Conservation (phyloP, 1,139 yeast species). For the Sugiyamaella pinicola region DNA sequence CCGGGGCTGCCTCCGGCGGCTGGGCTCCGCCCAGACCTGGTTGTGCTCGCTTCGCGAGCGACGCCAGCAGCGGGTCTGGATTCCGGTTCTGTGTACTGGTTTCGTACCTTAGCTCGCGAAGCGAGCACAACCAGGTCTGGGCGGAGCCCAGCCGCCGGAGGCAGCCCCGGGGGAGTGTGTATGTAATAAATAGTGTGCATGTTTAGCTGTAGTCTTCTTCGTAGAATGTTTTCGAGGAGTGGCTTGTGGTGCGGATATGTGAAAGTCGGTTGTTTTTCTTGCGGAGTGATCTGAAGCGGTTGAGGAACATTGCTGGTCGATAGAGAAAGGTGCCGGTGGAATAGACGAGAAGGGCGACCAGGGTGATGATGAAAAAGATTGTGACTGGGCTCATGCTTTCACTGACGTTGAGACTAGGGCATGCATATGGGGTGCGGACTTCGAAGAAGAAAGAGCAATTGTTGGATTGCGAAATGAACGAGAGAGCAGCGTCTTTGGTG, state of each 20-base stretch:
- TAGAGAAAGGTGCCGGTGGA: constrained; percentile 28
- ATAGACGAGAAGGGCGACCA: constrained; percentile 44
- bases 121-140: constrained; percentile 4
- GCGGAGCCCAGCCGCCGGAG: constrained; percentile 14
- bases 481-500: constrained; percentile 59
- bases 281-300: constrained; percentile 16
- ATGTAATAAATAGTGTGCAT: constrained; percentile 1
- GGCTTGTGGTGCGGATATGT: not conserved
- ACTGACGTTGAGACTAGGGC: constrained; percentile 70
- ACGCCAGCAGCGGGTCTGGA: too few species aligned
- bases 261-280: not conserved
- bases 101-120: too few species aligned
- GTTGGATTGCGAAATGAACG: constrained; percentile 69
- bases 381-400: constrained; percentile 37
- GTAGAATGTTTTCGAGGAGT: not conserved
- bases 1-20: too few species aligned
- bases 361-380: constrained; percentile 36
- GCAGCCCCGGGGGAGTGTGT: not conserved
- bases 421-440: constrained; percentile 82
- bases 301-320: constrained; percentile 25
- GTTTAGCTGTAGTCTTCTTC: constrained; percentile 10
- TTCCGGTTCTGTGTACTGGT: too few species aligned
- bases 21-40: too few species aligned
- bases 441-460: constrained; percentile 86
- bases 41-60: too few species aligned